Evolutionary conservation across 208 protist species (phyloP).

Genomic region (Crithidia brevicula): DNA sequence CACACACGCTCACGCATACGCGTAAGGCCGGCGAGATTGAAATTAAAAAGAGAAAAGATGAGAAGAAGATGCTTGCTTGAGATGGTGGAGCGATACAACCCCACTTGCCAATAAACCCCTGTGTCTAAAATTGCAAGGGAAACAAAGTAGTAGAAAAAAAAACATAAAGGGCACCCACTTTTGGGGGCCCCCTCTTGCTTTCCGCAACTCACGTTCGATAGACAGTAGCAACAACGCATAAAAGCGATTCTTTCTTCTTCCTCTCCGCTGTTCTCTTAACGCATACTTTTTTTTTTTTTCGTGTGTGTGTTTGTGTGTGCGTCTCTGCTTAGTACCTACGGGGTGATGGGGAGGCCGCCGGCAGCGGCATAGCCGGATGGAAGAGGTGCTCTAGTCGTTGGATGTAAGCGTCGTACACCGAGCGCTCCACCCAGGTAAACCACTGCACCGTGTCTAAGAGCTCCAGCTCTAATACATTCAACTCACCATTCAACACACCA

Average conservation of each 20-base stretch:
- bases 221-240: too few species aligned
- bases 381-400: slow-evolving; percentile 45
- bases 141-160: too few species aligned
- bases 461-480: slow-evolving; percentile 89
- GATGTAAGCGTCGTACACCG: slow-evolving; percentile 59
- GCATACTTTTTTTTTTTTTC: background rate
- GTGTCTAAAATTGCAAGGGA: too few species aligned
- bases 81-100: too few species aligned
- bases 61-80: too few species aligned
- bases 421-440: slow-evolving; percentile 78
- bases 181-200: too few species aligned
- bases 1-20: too few species aligned
- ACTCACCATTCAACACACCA: slow-evolving; percentile 74
- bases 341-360: background rate
- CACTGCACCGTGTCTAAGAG: slow-evolving; percentile 87
- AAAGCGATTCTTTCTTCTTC: background rate
- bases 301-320: background rate
- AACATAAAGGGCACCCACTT: too few species aligned
- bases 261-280: background rate
- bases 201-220: too few species aligned
- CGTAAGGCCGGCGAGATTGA: too few species aligned
- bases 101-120: too few species aligned
- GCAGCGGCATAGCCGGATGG: slow-evolving; percentile 19
- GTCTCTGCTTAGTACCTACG: background rate
- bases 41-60: too few species aligned